A percentile compares a stretch with the other conserved stretches of the same genome.
These are phyloP conservation scores for Fomitopsis schrenkii DNA, from an alignment of 1,284 basidiomycete genomes.

Conservation along the genomic window DNA sequence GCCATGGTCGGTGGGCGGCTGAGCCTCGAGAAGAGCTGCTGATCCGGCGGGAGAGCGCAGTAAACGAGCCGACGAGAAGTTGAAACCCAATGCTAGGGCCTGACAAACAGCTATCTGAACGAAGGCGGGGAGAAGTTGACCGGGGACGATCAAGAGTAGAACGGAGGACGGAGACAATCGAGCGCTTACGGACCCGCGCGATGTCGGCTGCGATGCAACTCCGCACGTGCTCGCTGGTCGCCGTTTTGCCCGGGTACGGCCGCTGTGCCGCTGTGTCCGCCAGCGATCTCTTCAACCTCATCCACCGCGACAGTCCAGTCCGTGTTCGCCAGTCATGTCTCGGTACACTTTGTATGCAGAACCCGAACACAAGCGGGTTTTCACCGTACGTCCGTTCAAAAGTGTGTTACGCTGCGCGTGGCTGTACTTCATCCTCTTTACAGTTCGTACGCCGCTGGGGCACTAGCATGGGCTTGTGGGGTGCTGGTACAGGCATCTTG, in stretches of 20 bases:
- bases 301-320: neutral
- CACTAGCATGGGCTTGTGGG: slow-evolving; percentile 62
- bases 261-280: neutral
- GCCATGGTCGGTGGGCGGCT: slow-evolving; percentile 55
- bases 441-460: slow-evolving; percentile 48
- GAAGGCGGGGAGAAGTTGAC: neutral
- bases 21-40: neutral
- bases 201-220: neutral
- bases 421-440: neutral
- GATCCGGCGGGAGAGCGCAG: neutral
- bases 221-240: neutral
- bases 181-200: neutral
- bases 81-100: neutral
- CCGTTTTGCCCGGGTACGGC: neutral
- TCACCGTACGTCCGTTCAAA: slow-evolving; percentile 12
- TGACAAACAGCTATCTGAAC: neutral
- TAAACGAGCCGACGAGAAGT: slow-evolving; percentile 1
- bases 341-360: neutral
- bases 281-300: neutral
- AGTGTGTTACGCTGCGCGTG: no score
- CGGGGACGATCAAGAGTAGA: neutral
- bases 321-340: neutral
- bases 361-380: neutral
- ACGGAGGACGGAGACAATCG: neutral
- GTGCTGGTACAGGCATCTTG: slow-evolving; percentile 58